Conservation (phyloP, 2,329 filamentous ascomycete genomes). For the Teratosphaeria destructans region DNA sequence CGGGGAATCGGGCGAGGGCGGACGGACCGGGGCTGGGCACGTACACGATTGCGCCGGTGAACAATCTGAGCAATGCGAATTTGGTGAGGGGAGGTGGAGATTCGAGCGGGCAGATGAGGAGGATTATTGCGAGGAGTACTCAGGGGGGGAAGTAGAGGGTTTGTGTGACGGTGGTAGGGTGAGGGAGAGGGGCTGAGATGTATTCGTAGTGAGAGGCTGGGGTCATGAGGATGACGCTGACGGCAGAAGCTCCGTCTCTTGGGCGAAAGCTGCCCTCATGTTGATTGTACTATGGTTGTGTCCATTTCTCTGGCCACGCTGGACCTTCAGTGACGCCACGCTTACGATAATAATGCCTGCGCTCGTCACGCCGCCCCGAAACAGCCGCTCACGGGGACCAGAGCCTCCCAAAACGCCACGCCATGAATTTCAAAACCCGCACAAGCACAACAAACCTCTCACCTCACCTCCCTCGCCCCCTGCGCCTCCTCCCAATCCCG, state of each 20-base stretch:
- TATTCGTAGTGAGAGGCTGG: too few species aligned
- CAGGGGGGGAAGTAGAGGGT: not conserved
- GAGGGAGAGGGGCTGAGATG: too few species aligned
- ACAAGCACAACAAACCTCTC: not conserved
- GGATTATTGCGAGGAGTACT: not conserved
- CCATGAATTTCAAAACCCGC: not conserved
- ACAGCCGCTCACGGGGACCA: too few species aligned
- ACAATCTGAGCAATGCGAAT: slow-evolving; percentile 30
- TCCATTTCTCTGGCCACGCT: too few species aligned
- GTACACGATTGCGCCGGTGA: slow-evolving; percentile 54
- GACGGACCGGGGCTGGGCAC: slow-evolving; percentile 47
- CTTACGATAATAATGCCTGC: too few species aligned
- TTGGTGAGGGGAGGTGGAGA: slow-evolving; percentile 1
- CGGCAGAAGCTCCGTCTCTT: too few species aligned
- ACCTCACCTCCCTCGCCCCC: not conserved
- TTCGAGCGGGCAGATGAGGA: not conserved
- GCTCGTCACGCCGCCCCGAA: too few species aligned
- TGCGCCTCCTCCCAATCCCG: slow-evolving; percentile 39
- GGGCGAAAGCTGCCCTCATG: too few species aligned
- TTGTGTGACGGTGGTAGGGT: not conserved
- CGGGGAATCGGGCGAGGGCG: slow-evolving; percentile 48
- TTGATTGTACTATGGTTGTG: too few species aligned
- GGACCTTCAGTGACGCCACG: too few species aligned
- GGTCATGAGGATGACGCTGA: too few species aligned
- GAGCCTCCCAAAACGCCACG: not conserved